Conservation (phyloP, 23 red algal genomes). For the Agarophyton chilense region DNA sequence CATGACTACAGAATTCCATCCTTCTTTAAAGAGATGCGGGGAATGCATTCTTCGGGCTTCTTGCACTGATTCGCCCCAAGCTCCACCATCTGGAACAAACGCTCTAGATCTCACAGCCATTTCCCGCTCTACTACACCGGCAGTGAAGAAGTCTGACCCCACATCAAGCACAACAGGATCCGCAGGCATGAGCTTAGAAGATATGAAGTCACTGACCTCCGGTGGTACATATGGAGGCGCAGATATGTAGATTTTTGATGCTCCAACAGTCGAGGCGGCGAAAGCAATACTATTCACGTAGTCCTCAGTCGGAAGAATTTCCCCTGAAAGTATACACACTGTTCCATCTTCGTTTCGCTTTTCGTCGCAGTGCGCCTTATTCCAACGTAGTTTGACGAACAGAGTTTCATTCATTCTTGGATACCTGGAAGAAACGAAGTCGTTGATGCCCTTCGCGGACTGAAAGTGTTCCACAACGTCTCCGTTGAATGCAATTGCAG, state of each 20-base stretch:
- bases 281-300: conserved; percentile 41
- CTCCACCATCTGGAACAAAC: conserved; percentile 55
- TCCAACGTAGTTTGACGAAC: conserved; percentile 53
- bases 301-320: not conserved
- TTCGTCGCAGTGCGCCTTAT: conserved; percentile 13
- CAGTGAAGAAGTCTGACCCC: conserved; percentile 43
- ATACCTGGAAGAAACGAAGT: conserved; percentile 19
- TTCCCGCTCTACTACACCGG: conserved; percentile 25
- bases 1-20: conserved; percentile 3
- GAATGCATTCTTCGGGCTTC: not conserved
- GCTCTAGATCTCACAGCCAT: conserved; percentile 30
- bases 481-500: conserved; percentile 13
- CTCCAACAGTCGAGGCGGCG: not conserved
- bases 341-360: not conserved
- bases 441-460: not conserved
- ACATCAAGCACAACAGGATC: conserved; percentile 52
- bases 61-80: conserved; percentile 39
- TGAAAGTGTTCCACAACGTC: conserved; percentile 45
- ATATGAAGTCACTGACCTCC: conserved; percentile 16
- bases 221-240: conserved; percentile 25
- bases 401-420: conserved; percentile 9
- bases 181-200: not conserved
- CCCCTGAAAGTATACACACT: conserved; percentile 12
- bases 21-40: conserved; percentile 22
- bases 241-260: conserved; percentile 37